Conservation (phyloP, 257 asterid genomes). For the Craterostigma plantagineum region DNA sequence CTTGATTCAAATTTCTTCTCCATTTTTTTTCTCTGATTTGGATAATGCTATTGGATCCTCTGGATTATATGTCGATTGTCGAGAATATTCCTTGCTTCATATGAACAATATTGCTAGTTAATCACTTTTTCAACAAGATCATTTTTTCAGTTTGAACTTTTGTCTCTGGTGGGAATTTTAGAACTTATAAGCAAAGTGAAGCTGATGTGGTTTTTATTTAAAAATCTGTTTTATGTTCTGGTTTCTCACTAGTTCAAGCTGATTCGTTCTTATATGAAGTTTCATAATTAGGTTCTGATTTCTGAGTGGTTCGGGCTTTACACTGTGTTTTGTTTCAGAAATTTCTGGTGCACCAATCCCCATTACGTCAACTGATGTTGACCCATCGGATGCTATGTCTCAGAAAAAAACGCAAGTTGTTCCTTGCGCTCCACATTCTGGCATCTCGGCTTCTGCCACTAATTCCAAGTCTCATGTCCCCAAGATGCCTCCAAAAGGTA, state of each 20-base stretch:
- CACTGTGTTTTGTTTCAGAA: slow-evolving; percentile 16
- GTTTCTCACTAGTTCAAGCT: not conserved
- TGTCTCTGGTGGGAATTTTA: not conserved
- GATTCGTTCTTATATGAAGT: not conserved
- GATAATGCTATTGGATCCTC: not conserved
- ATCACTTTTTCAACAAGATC: not conserved
- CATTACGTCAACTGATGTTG: slow-evolving; percentile 15
- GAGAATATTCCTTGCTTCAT: not conserved
- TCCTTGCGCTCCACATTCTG: slow-evolving; percentile 29
- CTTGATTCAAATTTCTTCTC: slow-evolving; percentile 1
- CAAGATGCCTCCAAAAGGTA: slow-evolving; percentile 46
- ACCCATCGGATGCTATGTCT: slow-evolving; percentile 21
- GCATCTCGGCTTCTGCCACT: slow-evolving; percentile 16
- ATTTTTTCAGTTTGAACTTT: not conserved
- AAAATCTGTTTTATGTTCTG: no score
- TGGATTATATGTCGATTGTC: not conserved
- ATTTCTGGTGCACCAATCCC: slow-evolving; percentile 20
- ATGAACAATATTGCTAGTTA: not conserved
- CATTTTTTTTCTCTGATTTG: not conserved
- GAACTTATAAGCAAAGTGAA: not conserved
- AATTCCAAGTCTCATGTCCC: slow-evolving; percentile 27
- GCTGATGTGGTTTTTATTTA: not conserved
- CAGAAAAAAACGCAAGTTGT: slow-evolving; percentile 29
- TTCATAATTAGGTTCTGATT: not conserved
- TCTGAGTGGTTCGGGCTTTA: slow-evolving; percentile 1